Conservation (phyloP, 2,329 filamentous ascomycete genomes). For the Alternaria hordeiaustralica region DNA sequence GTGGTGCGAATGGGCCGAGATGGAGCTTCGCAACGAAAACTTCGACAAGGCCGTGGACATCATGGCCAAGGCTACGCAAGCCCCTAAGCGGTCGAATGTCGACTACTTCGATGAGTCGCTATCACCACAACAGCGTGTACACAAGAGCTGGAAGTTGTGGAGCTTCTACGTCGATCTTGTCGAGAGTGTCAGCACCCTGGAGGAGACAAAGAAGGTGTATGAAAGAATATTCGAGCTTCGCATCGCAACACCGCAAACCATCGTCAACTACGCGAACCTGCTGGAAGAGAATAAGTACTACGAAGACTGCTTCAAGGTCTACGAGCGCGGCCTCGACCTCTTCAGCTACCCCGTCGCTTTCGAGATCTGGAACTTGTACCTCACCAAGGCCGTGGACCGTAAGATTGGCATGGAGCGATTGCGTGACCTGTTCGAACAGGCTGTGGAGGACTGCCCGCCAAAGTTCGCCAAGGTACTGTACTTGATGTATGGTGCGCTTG, state of each 20-base stretch:
- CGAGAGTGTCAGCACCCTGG: slow-evolving; percentile 87
- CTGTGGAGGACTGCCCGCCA: slow-evolving; percentile 90
- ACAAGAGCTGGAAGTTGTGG: slow-evolving; percentile 99
- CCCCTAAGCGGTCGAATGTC: slow-evolving; percentile 97
- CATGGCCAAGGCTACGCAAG: slow-evolving; percentile 96
- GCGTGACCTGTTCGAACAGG: slow-evolving; percentile 95
- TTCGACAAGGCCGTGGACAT: slow-evolving; percentile 94
- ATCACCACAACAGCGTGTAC: slow-evolving; percentile 92
- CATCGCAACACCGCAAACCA: slow-evolving; percentile 96
- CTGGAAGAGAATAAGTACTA: slow-evolving; percentile 94
- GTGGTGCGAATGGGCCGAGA: slow-evolving; percentile 99
- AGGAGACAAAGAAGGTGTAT: slow-evolving; percentile 93
- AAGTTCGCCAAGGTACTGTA: slow-evolving; percentile 97
- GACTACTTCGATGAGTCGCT: slow-evolving; percentile 98
- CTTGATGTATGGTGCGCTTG: slow-evolving; percentile 96
- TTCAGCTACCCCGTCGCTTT: slow-evolving; percentile 98
- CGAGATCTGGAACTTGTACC: slow-evolving; percentile 97
- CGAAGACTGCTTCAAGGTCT: slow-evolving; percentile 97
- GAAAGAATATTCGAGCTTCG: slow-evolving; percentile 97
- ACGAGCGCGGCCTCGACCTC: slow-evolving; percentile 94
- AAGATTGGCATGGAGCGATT: slow-evolving; percentile 95
- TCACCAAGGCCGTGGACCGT: slow-evolving; percentile 95
- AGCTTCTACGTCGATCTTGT: slow-evolving; percentile 99
- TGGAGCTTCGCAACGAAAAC: slow-evolving; percentile 95
- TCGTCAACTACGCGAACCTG: slow-evolving; percentile 97